Percentiles rank a stretch among this genome's conserved stretches.
phyloP scores from a whole-genome alignment of 2,329 filamentous ascomycete genomes.

The Penicillium sp. region DNA sequence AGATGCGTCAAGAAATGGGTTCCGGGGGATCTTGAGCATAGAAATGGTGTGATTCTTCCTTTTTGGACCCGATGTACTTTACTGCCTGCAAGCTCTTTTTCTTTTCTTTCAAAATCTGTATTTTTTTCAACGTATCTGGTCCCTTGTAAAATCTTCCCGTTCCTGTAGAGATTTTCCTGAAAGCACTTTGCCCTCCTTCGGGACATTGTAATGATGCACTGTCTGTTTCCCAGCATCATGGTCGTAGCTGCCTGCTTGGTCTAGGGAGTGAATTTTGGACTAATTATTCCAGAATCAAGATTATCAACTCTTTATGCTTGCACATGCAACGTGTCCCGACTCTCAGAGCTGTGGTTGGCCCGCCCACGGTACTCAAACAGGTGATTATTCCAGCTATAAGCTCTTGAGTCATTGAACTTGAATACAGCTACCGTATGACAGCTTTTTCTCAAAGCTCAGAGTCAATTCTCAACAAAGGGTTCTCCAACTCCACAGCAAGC shows the following conservation, averaged over 20 bases:
- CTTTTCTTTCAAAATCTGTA: slow-evolving; percentile 32
- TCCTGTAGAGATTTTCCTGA: neutral
- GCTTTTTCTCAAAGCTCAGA: neutral
- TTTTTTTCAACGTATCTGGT: slow-evolving; percentile 17
- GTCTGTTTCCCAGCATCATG: no score
- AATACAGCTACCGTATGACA: neutral
- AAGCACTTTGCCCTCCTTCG: no score
- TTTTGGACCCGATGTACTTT: slow-evolving; percentile 51
- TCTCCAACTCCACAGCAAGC: neutral
- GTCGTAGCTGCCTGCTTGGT: no score
- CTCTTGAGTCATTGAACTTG: neutral
- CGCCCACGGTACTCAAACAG: neutral
- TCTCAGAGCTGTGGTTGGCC: neutral
- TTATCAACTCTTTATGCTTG: neutral
- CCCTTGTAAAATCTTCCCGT: neutral
- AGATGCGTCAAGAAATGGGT: slow-evolving; percentile 45
- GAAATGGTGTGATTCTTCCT: slow-evolving; percentile 42
- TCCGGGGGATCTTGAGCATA: slow-evolving; percentile 45
- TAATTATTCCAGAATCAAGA: no score
- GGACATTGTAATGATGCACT: no score
- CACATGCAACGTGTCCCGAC: neutral
- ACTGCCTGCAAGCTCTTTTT: slow-evolving; percentile 48
- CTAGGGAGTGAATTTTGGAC: no score
- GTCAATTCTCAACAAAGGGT: neutral
- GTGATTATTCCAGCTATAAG: no score